These are phyloP conservation scores for Erodium chrysanthum DNA, from an alignment of 441 rosid species.

Conservation along the genomic window DNA sequence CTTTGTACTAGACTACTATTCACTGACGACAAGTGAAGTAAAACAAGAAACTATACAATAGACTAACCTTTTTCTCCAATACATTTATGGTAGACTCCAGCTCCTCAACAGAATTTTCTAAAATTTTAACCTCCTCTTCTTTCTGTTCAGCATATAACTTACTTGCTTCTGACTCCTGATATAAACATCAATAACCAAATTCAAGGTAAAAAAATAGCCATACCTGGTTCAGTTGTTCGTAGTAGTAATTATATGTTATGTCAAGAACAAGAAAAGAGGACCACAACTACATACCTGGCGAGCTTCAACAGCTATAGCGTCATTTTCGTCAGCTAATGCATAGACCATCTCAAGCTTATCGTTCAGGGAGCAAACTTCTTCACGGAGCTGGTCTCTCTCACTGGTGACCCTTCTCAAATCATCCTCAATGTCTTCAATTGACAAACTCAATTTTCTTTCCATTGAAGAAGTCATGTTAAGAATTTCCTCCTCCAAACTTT, in stretches of 20 bases:
- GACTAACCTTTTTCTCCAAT: conserved; percentile 72
- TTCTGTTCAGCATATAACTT: conserved; percentile 68
- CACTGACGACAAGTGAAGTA: conserved; percentile 3
- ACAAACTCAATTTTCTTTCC: conserved; percentile 37
- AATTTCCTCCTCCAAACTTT: conserved; percentile 67
- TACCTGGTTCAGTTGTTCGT: not conserved
- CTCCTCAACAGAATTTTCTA: conserved; percentile 83
- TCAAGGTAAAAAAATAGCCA: not conserved
- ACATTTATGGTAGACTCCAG: conserved; percentile 78
- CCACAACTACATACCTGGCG: conserved; percentile 46
- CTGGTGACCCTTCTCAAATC: conserved; percentile 34
- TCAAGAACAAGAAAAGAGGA: conserved; percentile 15
- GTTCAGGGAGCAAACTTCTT: conserved; percentile 51
- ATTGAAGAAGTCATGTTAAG: conserved; percentile 42
- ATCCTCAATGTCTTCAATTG: conserved; percentile 43
- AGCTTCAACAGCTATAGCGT: conserved; percentile 75
- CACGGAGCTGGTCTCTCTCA: conserved; percentile 56
- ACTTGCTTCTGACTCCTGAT: conserved; percentile 73
- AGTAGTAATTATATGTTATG: conserved; percentile 1
- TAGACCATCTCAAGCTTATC: conserved; percentile 59
- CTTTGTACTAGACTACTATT: conserved; percentile 5
- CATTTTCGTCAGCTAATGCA: conserved; percentile 79
- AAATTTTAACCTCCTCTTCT: conserved; percentile 84
- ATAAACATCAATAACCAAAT: conserved; percentile 12
- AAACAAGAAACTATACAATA: conserved; percentile 9